Evolutionary conservation across 495 filamentous ascomycete species (phyloP).

Genomic region (Halenospora varia): DNA sequence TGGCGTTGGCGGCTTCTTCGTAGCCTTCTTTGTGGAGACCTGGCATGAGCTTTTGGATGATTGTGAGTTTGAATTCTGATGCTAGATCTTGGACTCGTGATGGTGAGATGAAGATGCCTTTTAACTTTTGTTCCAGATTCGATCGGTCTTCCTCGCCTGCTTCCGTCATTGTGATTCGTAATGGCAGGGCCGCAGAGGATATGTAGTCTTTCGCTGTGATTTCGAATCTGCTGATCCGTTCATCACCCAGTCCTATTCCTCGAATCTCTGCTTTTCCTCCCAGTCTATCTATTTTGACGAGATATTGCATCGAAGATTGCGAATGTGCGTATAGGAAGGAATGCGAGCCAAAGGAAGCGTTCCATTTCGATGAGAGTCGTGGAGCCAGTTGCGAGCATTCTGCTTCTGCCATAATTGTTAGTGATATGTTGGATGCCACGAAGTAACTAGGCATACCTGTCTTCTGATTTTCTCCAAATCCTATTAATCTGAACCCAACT

Average conservation of each 20-base stretch:
- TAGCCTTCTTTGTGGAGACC: slow-evolving; percentile 26
- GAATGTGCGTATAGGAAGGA: slow-evolving; percentile 84
- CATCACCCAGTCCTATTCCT: slow-evolving; percentile 72
- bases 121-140: slow-evolving; percentile 42
- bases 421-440: too few species aligned
- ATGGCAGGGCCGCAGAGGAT: slow-evolving; percentile 42
- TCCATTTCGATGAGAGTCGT: slow-evolving; percentile 77
- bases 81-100: slow-evolving; percentile 47
- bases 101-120: slow-evolving; percentile 68
- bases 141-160: slow-evolving; percentile 38
- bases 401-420: slow-evolving; percentile 29
- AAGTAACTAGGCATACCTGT: slow-evolving; percentile 49
- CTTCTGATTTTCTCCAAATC: slow-evolving; percentile 75
- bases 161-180: slow-evolving; percentile 38
- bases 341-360: slow-evolving; percentile 58
- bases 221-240: slow-evolving; percentile 76
- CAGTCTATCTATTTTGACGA: slow-evolving; percentile 77
- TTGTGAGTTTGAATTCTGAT: slow-evolving; percentile 23
- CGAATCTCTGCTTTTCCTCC: slow-evolving; percentile 80
- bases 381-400: slow-evolving; percentile 39
- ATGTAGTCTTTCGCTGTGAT: slow-evolving; percentile 73
- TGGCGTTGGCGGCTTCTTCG: slow-evolving; percentile 30
- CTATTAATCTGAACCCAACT: slow-evolving; percentile 76
- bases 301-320: slow-evolving; percentile 83
- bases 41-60: slow-evolving; percentile 28